A percentile compares a stretch with the other conserved stretches of the same genome.
phyloP scores from a whole-genome alignment of 2,329 filamentous ascomycete species.

The Paradendryphiella salina region DNA sequence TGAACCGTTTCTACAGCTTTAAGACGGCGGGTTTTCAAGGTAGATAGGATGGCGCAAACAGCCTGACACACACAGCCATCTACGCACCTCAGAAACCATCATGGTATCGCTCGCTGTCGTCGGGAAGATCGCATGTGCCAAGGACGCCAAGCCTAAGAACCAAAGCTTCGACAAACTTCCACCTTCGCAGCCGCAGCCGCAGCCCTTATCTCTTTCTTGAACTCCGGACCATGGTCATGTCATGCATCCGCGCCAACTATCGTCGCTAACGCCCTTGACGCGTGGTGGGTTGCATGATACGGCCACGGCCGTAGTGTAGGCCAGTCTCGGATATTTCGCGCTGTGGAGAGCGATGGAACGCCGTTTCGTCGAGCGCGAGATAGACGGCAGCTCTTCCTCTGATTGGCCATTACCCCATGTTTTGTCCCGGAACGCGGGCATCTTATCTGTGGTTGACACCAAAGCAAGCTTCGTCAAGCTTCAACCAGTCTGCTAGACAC shows the following conservation, averaged over 20 bases:
- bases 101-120: not conserved
- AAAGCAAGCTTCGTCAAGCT: conserved; percentile 24
- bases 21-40: not conserved
- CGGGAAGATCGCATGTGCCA: not conserved
- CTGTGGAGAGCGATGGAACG: conserved; percentile 4
- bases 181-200: conserved; percentile 10
- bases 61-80: not conserved
- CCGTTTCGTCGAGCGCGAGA: conserved; percentile 9
- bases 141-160: not conserved
- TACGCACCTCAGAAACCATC: not conserved
- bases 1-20: not conserved
- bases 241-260: conserved; percentile 1
- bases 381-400: not conserved
- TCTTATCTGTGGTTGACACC: conserved; percentile 16
- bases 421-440: conserved; percentile 2
- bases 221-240: not conserved
- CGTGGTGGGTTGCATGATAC: not conserved
- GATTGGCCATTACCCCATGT: conserved; percentile 21
- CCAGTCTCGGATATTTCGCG: conserved; percentile 1
- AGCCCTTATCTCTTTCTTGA: not conserved
- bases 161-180: conserved; percentile 3
- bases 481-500: conserved; percentile 11
- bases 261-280: conserved; percentile 6
- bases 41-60: not conserved
- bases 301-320: not conserved